Evolutionary conservation across 495 filamentous ascomycete species (phyloP).

Genomic region (Penicillium malachiteum): DNA sequence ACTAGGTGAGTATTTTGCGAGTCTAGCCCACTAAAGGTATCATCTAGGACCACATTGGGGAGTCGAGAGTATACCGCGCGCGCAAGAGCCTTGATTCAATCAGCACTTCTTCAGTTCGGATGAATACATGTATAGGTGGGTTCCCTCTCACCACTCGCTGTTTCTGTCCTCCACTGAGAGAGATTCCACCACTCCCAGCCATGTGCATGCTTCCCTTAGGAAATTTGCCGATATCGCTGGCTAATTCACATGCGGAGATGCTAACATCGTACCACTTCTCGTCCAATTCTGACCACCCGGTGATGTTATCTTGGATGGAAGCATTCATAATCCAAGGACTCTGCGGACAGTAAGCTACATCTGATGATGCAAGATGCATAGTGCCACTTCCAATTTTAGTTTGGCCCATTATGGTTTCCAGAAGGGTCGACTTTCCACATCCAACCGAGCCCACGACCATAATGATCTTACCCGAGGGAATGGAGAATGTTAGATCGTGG

Average conservation of each 20-base stretch:
- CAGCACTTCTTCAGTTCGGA: background rate
- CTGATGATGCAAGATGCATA: background rate
- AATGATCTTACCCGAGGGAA: constrained; percentile 14
- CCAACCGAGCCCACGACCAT: constrained; percentile 40
- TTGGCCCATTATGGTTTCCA: constrained; percentile 24
- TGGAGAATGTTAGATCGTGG: background rate
- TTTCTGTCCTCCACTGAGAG: constrained; percentile 81
- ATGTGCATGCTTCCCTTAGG: constrained; percentile 67
- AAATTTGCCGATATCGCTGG: constrained; percentile 20
- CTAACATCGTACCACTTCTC: constrained; percentile 32
- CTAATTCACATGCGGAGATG: constrained; percentile 27
- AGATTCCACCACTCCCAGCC: constrained; percentile 79
- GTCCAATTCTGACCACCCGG: constrained; percentile 8
- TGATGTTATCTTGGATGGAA: constrained; percentile 40
- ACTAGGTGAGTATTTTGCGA: background rate
- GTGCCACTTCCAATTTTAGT: background rate
- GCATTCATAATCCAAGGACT: constrained; percentile 41
- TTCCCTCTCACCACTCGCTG: constrained; percentile 39
- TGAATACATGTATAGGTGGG: background rate
- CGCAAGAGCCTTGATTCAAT: constrained; percentile 11
- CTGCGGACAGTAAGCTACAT: constrained; percentile 41
- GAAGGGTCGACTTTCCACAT: constrained; percentile 38
- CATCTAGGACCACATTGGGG: constrained; percentile 33
- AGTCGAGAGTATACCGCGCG: constrained; percentile 23
- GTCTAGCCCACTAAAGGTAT: constrained; percentile 30